phyloP scores from a whole-genome alignment of 179 eudicot genomes.

The Beta corolliflora region DNA sequence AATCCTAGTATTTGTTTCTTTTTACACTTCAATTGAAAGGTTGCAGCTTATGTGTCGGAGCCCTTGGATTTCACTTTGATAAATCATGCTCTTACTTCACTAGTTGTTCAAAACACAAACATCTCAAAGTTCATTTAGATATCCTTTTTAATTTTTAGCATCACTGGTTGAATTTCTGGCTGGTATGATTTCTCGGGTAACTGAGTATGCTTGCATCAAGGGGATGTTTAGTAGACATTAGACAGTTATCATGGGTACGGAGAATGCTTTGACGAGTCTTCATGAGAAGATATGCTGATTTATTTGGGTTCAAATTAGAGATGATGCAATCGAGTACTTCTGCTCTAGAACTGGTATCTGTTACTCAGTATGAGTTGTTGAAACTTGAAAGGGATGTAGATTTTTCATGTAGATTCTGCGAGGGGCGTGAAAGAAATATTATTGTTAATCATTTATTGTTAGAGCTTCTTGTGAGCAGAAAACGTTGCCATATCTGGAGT shows the following conservation, averaged over 20 bases:
- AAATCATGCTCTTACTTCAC: not conserved
- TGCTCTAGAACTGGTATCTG: not conserved
- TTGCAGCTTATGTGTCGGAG: not conserved
- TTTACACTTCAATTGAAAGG: conserved; percentile 7
- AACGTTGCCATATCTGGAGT: conserved; percentile 12
- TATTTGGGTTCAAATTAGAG: not conserved
- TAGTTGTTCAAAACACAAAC: not conserved
- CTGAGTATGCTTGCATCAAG: not conserved
- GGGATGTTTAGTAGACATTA: not conserved
- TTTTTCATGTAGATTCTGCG: not conserved
- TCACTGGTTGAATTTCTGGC: not conserved
- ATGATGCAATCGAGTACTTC: not conserved
- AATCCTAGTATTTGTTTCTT: not conserved
- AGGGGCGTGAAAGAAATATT: conserved; percentile 4
- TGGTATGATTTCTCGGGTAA: not conserved
- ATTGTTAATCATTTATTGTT: not conserved
- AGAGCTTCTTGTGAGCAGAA: conserved; percentile 14
- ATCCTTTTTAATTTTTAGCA: not conserved
- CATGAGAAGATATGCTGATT: not conserved
- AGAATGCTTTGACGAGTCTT: conserved; percentile 5
- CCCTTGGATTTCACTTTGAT: not conserved
- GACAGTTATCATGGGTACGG: not conserved
- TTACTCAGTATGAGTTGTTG: not conserved
- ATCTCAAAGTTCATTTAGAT: not conserved
- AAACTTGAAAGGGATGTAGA: not conserved